Evolutionary conservation across 169 alveolate species (phyloP).

Genomic region (Plasmodium gonderi): DNA sequence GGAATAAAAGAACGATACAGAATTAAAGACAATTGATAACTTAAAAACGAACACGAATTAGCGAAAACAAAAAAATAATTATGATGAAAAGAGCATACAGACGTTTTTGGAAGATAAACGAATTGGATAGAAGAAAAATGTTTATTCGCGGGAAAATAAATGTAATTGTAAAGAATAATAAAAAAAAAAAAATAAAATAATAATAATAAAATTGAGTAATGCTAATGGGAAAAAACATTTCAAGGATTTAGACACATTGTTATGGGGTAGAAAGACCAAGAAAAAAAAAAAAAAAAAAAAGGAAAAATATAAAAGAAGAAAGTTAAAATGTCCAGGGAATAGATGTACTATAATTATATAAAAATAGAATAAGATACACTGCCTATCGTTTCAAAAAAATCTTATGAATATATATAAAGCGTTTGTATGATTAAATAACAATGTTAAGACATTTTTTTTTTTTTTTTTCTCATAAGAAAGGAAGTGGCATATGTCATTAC

Average conservation of each 20-base stretch:
- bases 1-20: neutral
- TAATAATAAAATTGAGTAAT: too few relatives aligned
- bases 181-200: neutral
- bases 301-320: neutral
- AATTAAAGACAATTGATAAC: neutral
- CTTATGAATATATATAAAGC: neutral
- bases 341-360: neutral
- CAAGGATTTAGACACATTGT: neutral
- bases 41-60: neutral
- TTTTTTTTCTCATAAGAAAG: too few relatives aligned
- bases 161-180: neutral
- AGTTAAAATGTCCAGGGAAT: too few relatives aligned
- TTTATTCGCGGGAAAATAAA: too few relatives aligned
- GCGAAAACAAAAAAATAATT: neutral
- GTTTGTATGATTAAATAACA: neutral
- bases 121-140: too few relatives aligned
- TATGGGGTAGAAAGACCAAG: neutral
- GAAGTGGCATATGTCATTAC: too few relatives aligned
- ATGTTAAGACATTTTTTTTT: neutral
- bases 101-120: too few relatives aligned
- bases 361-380: neutral
- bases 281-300: neutral
- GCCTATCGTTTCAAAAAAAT: neutral
- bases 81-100: neutral
- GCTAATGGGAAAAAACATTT: neutral